These are phyloP conservation scores for Metschnikowia noctiluminum DNA, from an alignment of 805 yeast genomes.

Conservation along the genomic window DNA sequence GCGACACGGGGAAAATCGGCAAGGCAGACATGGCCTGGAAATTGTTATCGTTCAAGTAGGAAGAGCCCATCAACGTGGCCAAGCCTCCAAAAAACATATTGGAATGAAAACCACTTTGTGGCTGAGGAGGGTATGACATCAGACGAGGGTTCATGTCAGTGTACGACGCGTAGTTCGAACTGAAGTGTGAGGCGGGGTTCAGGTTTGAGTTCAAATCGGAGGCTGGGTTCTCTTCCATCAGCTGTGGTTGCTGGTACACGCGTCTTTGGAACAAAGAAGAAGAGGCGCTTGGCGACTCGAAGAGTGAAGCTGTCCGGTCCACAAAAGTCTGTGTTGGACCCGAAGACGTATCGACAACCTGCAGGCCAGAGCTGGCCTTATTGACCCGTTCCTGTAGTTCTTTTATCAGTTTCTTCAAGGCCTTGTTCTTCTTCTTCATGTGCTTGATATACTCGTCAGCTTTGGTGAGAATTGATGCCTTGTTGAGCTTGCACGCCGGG, in stretches of 20 bases:
- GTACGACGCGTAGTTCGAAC: neutral
- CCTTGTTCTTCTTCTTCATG: slow-evolving; percentile 58
- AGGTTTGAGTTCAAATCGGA: too few relatives aligned
- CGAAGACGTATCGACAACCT: neutral
- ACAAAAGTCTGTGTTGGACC: neutral
- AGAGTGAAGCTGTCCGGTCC: too few relatives aligned
- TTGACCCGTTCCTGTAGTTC: slow-evolving; percentile 37
- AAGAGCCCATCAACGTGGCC: slow-evolving; percentile 62
- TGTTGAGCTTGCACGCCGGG: slow-evolving; percentile 74
- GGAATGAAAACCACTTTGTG: neutral
- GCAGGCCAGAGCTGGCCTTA: neutral
- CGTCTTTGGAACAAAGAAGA: slow-evolving; percentile 3
- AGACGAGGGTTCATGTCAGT: slow-evolving; percentile 1
- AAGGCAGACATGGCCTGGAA: slow-evolving; percentile 46
- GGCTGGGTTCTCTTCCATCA: neutral
- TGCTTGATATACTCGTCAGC: slow-evolving; percentile 78
- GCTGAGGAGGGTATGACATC: neutral
- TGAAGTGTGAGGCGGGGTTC: too few relatives aligned
- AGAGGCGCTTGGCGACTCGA: neutral
- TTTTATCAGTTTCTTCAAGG: slow-evolving; percentile 45
- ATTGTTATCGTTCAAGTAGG: slow-evolving; percentile 50
- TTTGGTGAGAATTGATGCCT: slow-evolving; percentile 71
- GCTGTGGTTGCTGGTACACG: neutral
- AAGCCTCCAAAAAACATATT: slow-evolving; percentile 60
- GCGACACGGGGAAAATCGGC: slow-evolving; percentile 28